Evolutionary conservation across 148 eudicot species (phyloP), one percentile per base, ranked within the genome.

Genomic region (Cornus kousa): DNA sequence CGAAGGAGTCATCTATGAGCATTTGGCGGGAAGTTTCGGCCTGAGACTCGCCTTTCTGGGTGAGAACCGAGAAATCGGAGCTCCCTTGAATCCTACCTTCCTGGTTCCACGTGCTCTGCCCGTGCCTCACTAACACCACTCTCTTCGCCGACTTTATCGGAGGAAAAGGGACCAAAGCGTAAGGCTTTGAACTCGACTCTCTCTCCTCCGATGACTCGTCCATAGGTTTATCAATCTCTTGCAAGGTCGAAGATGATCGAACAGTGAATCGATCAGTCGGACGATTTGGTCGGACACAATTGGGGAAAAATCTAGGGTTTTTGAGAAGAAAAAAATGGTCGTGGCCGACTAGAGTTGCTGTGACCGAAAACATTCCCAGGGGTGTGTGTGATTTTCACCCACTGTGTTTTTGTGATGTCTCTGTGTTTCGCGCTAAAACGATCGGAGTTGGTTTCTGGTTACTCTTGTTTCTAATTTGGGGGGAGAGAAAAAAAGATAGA

Each of bases 91-190:
- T 95, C 71, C 98, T 81, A 5, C 98, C 98, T 81, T 95, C 97
- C 12, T 90, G 97, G 84, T 95, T 95, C 98, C 98, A 95, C 79
- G 98, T 95, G 87, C 98, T 95, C 88, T 95, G 94, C 7, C 98
- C 98, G 67, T 95, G 98, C 87, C 98, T 85, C 71, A 95, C 98
- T 60, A 95, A 75, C 46, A 95, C 94, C 76, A 95, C 97, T 77
- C 98, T 89, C 89, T 95, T 95, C 76, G 92, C 86, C 75, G 75
- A 85, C 86, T 74, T 87, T 8, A 93, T 87, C 70, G 88, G 76
- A 74, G 95, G 94, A 70, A 92, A 86, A 7, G 72, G 80, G 23
- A 0, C 68, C 68, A 77, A 23, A 4, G 20, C 32, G 37, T 50
- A 32, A 62, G 33, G 8, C n/a, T 66, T 46, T 28, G 78, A 64